phyloP scores from a whole-genome alignment of 2,329 filamentous ascomycete species.

The Epichloe hybrida region DNA sequence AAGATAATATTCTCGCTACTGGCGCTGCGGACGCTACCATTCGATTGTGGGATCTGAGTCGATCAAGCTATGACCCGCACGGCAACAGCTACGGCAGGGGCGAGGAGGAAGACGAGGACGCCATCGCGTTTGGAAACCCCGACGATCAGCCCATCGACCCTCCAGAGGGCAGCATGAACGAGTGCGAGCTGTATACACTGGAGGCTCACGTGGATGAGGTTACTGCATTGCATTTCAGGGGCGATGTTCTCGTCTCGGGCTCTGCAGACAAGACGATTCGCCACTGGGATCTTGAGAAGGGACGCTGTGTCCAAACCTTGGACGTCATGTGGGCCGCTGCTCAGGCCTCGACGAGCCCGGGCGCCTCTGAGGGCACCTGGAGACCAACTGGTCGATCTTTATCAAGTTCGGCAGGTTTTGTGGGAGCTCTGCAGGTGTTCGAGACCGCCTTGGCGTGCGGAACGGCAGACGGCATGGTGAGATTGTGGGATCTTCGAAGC shows the following conservation, averaged over 20 bases:
- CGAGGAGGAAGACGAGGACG: conserved; percentile 48
- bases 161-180: conserved; percentile 67
- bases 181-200: conserved; percentile 80
- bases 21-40: conserved; percentile 93
- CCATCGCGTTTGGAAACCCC: conserved; percentile 58
- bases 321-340: conserved; percentile 97
- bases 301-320: conserved; percentile 92
- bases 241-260: conserved; percentile 82
- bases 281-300: conserved; percentile 95
- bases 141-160: conserved; percentile 57
- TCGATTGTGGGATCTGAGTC: conserved; percentile 85
- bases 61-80: conserved; percentile 68
- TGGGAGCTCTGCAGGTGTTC: conserved; percentile 89
- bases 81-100: conserved; percentile 46
- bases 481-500: conserved; percentile 90
- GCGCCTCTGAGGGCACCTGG: conserved; percentile 52
- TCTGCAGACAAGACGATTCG: conserved; percentile 94
- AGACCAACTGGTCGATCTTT: conserved; percentile 51
- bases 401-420: conserved; percentile 69
- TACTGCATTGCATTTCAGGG: conserved; percentile 82
- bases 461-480: conserved; percentile 93
- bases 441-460: conserved; percentile 91
- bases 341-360: conserved; percentile 62
- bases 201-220: conserved; percentile 88
- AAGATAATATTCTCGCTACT: conserved; percentile 90